Base-by-base conservation (phyloP, 306 rosid genomes). In the Dicorynia guianensis region DNA sequence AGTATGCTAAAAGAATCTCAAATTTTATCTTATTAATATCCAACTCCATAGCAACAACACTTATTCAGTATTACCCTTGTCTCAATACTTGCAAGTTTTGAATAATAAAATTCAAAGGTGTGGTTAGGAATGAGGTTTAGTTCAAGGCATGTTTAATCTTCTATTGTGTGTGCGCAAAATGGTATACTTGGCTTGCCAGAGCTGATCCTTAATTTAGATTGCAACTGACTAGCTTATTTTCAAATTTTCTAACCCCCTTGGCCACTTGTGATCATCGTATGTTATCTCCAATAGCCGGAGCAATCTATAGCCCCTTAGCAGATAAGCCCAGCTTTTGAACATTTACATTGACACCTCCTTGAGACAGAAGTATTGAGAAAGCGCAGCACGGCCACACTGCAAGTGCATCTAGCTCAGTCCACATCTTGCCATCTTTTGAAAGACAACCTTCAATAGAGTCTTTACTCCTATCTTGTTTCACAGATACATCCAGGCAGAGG, bases 401-500 rank as follows among this genome's bases (percentile, higher is more conserved):
- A 75, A 55, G 43, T 56, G 77, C 56, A 46, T 42, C 79, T 47
- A 34, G 84, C 79, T 77, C 63, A 25, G 30, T 2, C 30, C 30
- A 76, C 4, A 10, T 46, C 56, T 9, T 66, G 63, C 69, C 76
- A 63, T 56, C 69, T 57, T 46, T 53, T 56, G 30, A 65, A 64
- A 62, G 69, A 57, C 46, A 47, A 71, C 62, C 53, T 64, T 67
- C 35, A 52, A 48, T 19, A 15, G 4, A 33, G 79, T 77, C 65
- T 76, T 78, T 78, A 69, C 59, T 71, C 33, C 63, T 63, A 61
- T 72, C 81, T 76, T 71, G 76, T 69, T 81, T 92, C 93, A 74
- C 96, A 92, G 67, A 95, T 90, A 82, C 99, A 95, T 40, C 92
- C 97, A 0, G 97, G 97, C 36, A 75, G 59, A 48, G 99, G 97